Percentiles rank a stretch among this genome's conserved stretches.
phyloP scores from a whole-genome alignment of 208 protist species.

The Naegleria fowleri region DNA sequence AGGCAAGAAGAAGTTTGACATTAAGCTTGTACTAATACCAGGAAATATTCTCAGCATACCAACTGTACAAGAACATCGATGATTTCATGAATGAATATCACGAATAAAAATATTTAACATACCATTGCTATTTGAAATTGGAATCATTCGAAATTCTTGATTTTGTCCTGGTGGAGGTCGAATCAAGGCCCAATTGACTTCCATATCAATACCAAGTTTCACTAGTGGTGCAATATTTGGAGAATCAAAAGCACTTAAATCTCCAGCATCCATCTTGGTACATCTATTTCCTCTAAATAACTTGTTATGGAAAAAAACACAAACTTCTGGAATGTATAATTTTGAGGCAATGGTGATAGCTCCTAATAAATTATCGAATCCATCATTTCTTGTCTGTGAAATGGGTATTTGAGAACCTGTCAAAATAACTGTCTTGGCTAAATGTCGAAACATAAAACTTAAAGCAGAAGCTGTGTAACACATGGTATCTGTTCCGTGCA shows the following conservation, averaged over 20 bases:
- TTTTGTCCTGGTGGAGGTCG: constrained; percentile 49
- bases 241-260: constrained; percentile 74
- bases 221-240: constrained; percentile 76
- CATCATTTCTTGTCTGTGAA: constrained; percentile 72
- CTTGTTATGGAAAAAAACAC: constrained; percentile 85
- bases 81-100: not conserved
- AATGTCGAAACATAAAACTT: constrained; percentile 89
- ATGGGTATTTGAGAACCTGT: constrained; percentile 88
- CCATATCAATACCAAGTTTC: constrained; percentile 65
- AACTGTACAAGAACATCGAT: too few relatives aligned
- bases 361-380: constrained; percentile 36
- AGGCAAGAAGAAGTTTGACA: constrained; percentile 29
- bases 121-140: constrained; percentile 34
- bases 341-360: constrained; percentile 30
- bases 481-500: constrained; percentile 95
- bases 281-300: constrained; percentile 83
- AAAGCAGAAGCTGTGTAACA: constrained; percentile 89
- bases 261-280: constrained; percentile 66
- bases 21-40: constrained; percentile 48
- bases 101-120: constrained; percentile 17
- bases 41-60: constrained; percentile 65
- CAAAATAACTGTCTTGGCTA: constrained; percentile 89
- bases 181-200: constrained; percentile 49
- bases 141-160: constrained; percentile 35
- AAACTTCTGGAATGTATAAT: constrained; percentile 78